These are phyloP conservation scores for Lasiodiplodia sp. DNA, from an alignment of 2,329 filamentous ascomycete species.

Conservation along the genomic window DNA sequence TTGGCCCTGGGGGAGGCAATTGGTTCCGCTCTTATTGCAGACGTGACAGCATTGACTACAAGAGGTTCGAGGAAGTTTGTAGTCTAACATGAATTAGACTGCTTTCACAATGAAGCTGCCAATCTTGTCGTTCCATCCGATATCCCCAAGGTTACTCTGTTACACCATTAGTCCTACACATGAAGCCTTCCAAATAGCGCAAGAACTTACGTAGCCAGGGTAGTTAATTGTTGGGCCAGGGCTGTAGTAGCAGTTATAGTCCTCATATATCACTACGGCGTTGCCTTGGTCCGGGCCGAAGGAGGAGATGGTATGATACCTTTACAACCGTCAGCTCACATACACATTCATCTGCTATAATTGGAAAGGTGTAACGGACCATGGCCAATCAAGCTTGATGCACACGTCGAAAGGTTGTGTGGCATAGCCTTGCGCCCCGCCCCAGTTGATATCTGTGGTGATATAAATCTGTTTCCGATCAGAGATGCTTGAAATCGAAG, in stretches of 20 bases:
- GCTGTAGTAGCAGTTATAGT: neutral
- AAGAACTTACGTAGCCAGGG: neutral
- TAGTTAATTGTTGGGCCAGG: neutral
- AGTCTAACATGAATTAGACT: neutral
- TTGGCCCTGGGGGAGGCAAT: neutral
- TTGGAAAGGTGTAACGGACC: neutral
- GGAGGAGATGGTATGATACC: neutral
- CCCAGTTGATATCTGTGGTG: neutral
- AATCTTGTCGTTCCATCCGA: neutral
- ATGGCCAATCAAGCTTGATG: neutral
- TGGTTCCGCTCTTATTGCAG: neutral
- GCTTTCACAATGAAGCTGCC: neutral
- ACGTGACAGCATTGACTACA: neutral
- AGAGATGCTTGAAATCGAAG: neutral
- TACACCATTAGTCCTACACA: neutral
- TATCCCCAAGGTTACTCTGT: neutral
- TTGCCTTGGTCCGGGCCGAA: neutral
- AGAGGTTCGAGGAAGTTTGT: neutral
- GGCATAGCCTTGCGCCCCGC: neutral
- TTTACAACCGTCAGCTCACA: neutral
- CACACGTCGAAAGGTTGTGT: neutral
- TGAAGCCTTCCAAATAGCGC: neutral
- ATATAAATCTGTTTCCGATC: neutral
- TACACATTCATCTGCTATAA: neutral
- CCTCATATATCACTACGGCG: neutral